These are phyloP conservation scores for Ramularia collo-cygni DNA, from an alignment of 2,329 filamentous ascomycete species.

Conservation along the genomic window DNA sequence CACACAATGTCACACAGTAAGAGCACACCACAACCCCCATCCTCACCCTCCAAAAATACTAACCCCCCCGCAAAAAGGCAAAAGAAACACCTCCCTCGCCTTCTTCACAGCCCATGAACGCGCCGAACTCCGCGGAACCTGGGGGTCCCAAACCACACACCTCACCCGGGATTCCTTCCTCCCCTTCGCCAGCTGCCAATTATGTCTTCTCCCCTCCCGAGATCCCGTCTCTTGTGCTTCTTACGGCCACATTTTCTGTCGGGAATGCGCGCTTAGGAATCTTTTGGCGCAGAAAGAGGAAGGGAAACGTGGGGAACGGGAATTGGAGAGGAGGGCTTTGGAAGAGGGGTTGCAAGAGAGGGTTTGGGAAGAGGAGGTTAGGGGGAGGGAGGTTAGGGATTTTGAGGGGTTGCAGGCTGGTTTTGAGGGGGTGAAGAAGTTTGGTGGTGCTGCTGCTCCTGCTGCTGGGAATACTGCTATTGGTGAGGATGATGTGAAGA, in stretches of 20 bases:
- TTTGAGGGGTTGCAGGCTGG: constrained; percentile 81
- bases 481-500: no score
- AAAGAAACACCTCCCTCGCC: constrained; percentile 83
- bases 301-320: constrained; percentile 71
- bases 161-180: constrained; percentile 87
- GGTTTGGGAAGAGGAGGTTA: constrained; percentile 61
- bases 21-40: no score
- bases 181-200: constrained; percentile 77
- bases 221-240: constrained; percentile 73
- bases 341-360: constrained; percentile 57
- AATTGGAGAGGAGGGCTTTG: constrained; percentile 50
- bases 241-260: constrained; percentile 85
- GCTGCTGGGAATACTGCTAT: no score
- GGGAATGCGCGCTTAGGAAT: constrained; percentile 86
- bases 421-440: no score
- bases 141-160: constrained; percentile 76
- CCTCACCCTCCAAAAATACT: no score
- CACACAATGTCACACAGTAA: no score
- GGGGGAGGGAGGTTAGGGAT: constrained; percentile 63
- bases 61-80: no score
- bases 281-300: constrained; percentile 89
- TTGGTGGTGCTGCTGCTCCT: no score
- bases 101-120: constrained; percentile 95
- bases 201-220: constrained; percentile 76
- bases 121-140: constrained; percentile 69